Conservation (phyloP, 2,329 filamentous ascomycete species). For the Bisporella sp. region DNA sequence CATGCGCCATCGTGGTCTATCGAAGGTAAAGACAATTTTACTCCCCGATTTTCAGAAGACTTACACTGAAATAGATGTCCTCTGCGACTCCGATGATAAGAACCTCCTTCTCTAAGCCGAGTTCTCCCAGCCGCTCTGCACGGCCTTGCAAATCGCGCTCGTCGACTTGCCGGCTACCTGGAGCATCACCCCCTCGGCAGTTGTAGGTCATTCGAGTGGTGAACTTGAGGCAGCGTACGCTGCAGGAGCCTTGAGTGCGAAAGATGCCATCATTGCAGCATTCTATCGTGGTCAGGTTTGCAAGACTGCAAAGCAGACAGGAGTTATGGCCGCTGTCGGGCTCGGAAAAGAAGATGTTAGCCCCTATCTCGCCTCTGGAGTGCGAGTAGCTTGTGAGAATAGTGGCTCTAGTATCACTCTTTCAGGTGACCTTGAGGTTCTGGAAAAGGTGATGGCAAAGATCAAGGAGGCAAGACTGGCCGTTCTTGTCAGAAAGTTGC, state of each 20-base stretch:
- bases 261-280: not conserved
- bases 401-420: constrained; percentile 17
- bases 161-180: constrained; percentile 15
- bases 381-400: constrained; percentile 25
- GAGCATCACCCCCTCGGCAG: constrained; percentile 24
- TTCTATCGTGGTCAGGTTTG: not conserved
- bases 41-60: too few species aligned
- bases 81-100: too few species aligned
- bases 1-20: too few species aligned
- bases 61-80: too few species aligned
- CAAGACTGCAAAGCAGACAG: not conserved
- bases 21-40: too few species aligned
- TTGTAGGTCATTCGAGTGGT: constrained; percentile 34
- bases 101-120: too few species aligned
- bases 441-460: not conserved
- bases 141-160: constrained; percentile 16
- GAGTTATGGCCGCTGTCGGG: not conserved
- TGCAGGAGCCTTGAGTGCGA: not conserved
- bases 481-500: not conserved
- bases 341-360: not conserved
- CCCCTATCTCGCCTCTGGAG: not conserved
- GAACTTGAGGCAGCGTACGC: constrained; percentile 36
- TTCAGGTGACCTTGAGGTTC: constrained; percentile 12
- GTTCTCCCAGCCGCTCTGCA: constrained; percentile 15
- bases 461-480: not conserved